Conservation (phyloP, 148 eudicot species). For the Polygonum aviculare region DNA sequence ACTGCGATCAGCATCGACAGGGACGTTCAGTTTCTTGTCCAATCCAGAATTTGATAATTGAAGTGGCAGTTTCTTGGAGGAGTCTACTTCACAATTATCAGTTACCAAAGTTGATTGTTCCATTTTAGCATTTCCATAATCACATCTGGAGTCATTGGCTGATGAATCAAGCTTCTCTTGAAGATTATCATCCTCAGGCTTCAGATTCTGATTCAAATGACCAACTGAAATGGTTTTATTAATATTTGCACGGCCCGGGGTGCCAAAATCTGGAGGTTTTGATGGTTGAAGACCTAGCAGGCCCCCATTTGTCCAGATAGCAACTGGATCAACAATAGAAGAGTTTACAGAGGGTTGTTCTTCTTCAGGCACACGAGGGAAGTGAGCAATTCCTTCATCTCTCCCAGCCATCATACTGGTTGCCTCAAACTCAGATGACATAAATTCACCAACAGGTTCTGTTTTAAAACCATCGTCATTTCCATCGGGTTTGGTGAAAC, state of each 20-base stretch:
- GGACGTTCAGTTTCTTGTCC: conserved; percentile 21
- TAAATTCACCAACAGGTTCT: conserved; percentile 24
- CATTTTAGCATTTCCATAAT: conserved; percentile 7
- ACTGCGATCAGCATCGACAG: conserved; percentile 17
- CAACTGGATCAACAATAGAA: conserved; percentile 30
- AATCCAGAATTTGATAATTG: conserved; percentile 26
- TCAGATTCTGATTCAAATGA: conserved; percentile 11
- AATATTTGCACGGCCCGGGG: conserved; percentile 12
- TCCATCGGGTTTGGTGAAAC: background rate
- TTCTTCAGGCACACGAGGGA: conserved; percentile 16
- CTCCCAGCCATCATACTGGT: conserved; percentile 3
- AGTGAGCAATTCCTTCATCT: background rate
- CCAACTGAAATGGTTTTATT: conserved; percentile 13
- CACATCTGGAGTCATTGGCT: conserved; percentile 17
- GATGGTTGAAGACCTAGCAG: conserved; percentile 85
- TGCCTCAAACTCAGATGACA: conserved; percentile 20
- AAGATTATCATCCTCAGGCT: conserved; percentile 17
- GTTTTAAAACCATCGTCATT: conserved; percentile 15
- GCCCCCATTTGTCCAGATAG: conserved; percentile 83
- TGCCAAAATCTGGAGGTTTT: conserved; percentile 69
- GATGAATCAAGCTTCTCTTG: conserved; percentile 19
- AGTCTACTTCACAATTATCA: conserved; percentile 18
- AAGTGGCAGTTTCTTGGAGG: conserved; percentile 24
- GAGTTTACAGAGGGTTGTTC: conserved; percentile 25
- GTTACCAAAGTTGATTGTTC: conserved; percentile 15